phyloP scores from a whole-genome alignment of 225 moss, liverwort and hornwort genomes.

The Bryum argenteum region DNA sequence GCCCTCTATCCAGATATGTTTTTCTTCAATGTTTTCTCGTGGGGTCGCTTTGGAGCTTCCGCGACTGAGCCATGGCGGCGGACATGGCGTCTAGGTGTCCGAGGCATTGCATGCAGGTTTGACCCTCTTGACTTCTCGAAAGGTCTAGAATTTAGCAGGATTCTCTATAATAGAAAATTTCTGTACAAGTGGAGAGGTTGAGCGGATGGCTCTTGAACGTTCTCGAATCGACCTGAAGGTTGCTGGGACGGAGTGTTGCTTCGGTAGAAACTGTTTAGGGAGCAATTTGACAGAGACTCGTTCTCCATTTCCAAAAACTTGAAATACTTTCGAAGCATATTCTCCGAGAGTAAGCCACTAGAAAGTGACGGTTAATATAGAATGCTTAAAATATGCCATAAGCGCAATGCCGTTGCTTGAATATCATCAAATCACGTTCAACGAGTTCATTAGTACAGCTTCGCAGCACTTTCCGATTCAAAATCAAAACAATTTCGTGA shows the following conservation, averaged over 20 bases:
- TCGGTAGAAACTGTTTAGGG: neutral
- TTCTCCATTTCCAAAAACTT: too few relatives aligned
- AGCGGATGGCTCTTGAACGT: constrained; percentile 6
- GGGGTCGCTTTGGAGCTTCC: neutral
- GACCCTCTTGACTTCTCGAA: constrained; percentile 2
- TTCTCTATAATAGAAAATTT: too few relatives aligned
- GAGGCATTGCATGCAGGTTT: constrained; percentile 4
- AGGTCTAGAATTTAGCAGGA: neutral
- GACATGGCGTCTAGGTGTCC: neutral
- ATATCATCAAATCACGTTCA: too few relatives aligned
- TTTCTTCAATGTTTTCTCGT: neutral
- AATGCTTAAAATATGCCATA: too few relatives aligned
- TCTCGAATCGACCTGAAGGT: constrained; percentile 5
- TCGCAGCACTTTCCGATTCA: too few relatives aligned
- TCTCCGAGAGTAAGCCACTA: neutral
- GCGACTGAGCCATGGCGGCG: neutral
- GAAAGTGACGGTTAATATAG: too few relatives aligned
- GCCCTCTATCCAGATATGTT: neutral
- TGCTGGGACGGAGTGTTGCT: neutral
- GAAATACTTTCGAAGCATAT: too few relatives aligned
- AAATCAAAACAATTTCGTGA: too few relatives aligned
- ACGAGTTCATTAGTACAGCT: too few relatives aligned
- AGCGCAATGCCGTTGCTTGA: too few relatives aligned
- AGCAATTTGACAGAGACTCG: neutral
- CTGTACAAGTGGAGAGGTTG: too few relatives aligned